Evolutionary conservation across 192 early-diverging fungal genomes (phyloP), one percentile per base, ranked within the genome.

Genomic region (Entomortierella beljakovae): DNA sequence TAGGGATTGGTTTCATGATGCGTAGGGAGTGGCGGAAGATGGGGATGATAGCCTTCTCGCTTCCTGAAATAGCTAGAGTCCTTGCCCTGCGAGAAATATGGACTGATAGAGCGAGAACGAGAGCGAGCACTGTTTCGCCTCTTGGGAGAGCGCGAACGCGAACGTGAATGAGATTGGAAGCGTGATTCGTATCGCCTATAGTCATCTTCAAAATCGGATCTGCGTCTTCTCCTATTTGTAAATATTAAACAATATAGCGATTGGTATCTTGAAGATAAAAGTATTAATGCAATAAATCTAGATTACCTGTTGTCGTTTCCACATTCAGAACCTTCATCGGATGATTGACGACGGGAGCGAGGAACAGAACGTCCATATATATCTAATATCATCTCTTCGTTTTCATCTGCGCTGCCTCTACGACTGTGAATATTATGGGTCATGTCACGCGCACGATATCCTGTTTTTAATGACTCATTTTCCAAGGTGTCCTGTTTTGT

Each of bases 351-450:
- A 10, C 75, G 61, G 16, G 75, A 79, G 25, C 61, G 67, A 60
- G 75, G 75, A 46, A 79, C 62, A 4, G 75, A 79, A 26, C 75
- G 67, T 28, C 75, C 75, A 57, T 70, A 79, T 50, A 64, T 63
- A 42, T 79, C 68, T 38, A 79, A 46, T 4, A 79, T 57, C 75
- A 79, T 79, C 29, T 79, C 75, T 33, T 79, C 75, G 37, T 79
- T 69, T 29, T 70, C 75, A 11, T 79, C 75, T 28, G 70, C 38
- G 23, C 75, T 79, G 38, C 66, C 66, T 23, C 61, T 15, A 2
- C 75, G 53, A 33, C 75, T 70, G 20, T 79, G 75, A 11, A 79
- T 50, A 32, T 70, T 79, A 51, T 70, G 75, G 20, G 75, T 79
- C 74, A 77, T 77, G 33, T 77, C 74, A 26, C 50, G 67, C 10